Percentiles rank a stretch among this genome's conserved stretches.
Conservation (phyloP, 2,329 filamentous ascomycete species). For the Grosmannia serpens region DNA sequence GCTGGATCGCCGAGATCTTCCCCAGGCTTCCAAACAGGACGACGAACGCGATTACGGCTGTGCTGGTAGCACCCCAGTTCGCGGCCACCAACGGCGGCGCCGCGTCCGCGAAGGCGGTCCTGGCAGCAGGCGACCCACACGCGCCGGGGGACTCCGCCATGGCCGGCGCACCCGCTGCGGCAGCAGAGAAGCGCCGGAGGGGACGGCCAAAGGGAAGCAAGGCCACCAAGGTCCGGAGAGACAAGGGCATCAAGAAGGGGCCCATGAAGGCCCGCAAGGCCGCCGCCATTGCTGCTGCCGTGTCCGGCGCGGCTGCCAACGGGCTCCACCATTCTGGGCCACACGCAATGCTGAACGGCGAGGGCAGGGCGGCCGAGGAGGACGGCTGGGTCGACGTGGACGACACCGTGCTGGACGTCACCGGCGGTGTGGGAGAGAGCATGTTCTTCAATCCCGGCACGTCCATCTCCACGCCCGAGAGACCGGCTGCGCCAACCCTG, state of each 20-base stretch:
- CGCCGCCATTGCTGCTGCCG: background rate
- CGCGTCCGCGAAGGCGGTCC: background rate
- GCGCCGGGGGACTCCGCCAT: background rate
- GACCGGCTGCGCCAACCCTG: background rate
- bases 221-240: conserved; percentile 31
- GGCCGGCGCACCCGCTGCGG: background rate
- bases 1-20: conserved; percentile 54
- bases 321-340: background rate
- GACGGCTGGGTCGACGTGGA: conserved; percentile 36
- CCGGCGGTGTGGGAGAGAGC: conserved; percentile 12
- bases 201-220: conserved; percentile 48
- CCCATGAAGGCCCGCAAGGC: conserved; percentile 15
- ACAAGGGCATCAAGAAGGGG: conserved; percentile 41
- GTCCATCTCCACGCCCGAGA: background rate
- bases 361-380: conserved; percentile 16
- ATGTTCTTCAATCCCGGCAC: conserved; percentile 3
- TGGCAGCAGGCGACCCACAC: background rate
- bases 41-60: background rate
- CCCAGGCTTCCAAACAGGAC: conserved; percentile 24
- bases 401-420: conserved; percentile 20
- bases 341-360: background rate
- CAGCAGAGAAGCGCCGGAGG: conserved; percentile 29
- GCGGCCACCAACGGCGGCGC: background rate
- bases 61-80: background rate
- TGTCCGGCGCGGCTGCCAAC: background rate